Evolutionary conservation across 1,284 basidiomycete genomes (phyloP).

Genomic region (Fistulinella staudtii): DNA sequence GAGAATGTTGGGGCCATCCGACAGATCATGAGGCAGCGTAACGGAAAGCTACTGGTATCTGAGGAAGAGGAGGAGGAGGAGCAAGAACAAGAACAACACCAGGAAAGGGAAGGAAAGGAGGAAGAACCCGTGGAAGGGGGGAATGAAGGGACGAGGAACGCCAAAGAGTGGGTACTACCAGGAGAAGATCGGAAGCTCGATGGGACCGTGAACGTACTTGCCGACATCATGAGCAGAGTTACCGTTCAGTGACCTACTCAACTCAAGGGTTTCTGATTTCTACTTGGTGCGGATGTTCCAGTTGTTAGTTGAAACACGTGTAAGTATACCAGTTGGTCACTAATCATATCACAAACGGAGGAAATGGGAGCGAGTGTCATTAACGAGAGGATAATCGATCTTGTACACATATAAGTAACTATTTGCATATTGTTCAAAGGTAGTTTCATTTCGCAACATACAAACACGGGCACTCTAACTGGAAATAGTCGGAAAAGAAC

Average conservation of each 20-base stretch:
- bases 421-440: too few species aligned
- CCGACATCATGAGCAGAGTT: conserved; percentile 58
- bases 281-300: too few species aligned
- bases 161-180: conserved; percentile 31
- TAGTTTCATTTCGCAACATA: too few species aligned
- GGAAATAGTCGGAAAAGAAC: too few species aligned
- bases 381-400: too few species aligned
- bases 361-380: too few species aligned
- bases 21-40: conserved; percentile 63
- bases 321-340: conserved; percentile 25
- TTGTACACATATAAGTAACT: too few species aligned
- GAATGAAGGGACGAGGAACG: conserved; percentile 38
- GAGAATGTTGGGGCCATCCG: conserved; percentile 57
- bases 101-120: conserved; percentile 39
- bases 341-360: conserved; percentile 12
- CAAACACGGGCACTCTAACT: too few species aligned
- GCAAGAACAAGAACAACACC: conserved; percentile 39
- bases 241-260: conserved; percentile 35
- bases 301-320: too few species aligned
- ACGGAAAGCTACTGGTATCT: conserved; percentile 64
- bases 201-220: conserved; percentile 49
- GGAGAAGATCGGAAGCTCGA: conserved; percentile 31
- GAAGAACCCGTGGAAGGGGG: conserved; percentile 43
- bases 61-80: conserved; percentile 55
- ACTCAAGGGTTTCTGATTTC: background rate